These are phyloP conservation scores for Pestalotiopsis sp. DNA, from an alignment of 2,329 filamentous ascomycete genomes.

Conservation along the genomic window DNA sequence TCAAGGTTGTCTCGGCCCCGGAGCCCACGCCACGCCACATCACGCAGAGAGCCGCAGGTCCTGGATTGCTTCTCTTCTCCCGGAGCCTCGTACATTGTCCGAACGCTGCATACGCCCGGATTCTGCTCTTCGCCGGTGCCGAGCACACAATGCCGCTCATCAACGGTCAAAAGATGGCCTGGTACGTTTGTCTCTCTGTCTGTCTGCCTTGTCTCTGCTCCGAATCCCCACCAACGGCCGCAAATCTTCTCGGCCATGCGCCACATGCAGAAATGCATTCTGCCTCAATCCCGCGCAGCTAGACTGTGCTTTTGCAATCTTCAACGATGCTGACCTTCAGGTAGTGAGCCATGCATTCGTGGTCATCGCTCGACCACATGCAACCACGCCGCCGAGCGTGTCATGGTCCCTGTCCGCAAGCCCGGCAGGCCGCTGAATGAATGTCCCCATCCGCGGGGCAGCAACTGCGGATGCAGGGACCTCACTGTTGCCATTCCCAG, in stretches of 20 bases:
- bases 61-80: background rate
- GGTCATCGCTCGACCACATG: constrained; percentile 14
- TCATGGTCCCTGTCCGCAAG: constrained; percentile 15
- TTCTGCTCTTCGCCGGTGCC: background rate
- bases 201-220: background rate
- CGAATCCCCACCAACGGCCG: constrained; percentile 3
- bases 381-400: constrained; percentile 12
- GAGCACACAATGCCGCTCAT: constrained; percentile 13
- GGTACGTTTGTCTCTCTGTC: constrained; percentile 10
- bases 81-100: background rate
- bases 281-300: constrained; percentile 1
- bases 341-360: constrained; percentile 16
- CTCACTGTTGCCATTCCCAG: constrained; percentile 13
- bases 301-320: background rate
- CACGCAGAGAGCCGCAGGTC: background rate
- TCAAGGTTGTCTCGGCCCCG: background rate
- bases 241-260: constrained; percentile 1
- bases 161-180: constrained; percentile 14
- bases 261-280: background rate
- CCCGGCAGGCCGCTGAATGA: constrained; percentile 12
- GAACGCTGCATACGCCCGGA: background rate
- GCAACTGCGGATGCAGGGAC: constrained; percentile 8
- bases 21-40: background rate
- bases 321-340: background rate
- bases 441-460: constrained; percentile 11